Evolutionary conservation across 345 rosid genomes (phyloP).

Genomic region (Isatis tinctoria): DNA sequence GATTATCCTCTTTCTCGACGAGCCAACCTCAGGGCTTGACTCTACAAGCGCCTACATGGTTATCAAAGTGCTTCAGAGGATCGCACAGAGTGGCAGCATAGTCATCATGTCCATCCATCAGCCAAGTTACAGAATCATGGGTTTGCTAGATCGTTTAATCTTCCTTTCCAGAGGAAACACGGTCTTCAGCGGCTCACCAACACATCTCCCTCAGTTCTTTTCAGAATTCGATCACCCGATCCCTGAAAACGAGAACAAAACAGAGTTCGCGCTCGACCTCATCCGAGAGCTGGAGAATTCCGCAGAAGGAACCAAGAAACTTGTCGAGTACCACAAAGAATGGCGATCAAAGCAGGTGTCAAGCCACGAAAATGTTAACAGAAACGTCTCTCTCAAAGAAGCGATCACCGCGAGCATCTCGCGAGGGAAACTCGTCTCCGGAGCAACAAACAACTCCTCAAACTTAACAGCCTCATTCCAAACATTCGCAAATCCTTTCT

Average conservation of each 20-base stretch:
- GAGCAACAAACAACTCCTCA: constrained; percentile 40
- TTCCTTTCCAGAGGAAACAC: constrained; percentile 81
- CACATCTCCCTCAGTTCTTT: constrained; percentile 55
- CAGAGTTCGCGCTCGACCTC: constrained; percentile 82
- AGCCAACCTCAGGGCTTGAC: constrained; percentile 93
- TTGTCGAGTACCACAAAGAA: constrained; percentile 72
- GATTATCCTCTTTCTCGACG: constrained; percentile 79
- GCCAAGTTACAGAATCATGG: constrained; percentile 84
- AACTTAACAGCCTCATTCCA: constrained; percentile 50
- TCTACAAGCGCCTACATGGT: constrained; percentile 96
- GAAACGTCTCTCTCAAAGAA: constrained; percentile 55
- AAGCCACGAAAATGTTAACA: not conserved
- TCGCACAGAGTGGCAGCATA: constrained; percentile 85
- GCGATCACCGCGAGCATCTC: constrained; percentile 79
- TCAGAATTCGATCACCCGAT: constrained; percentile 76
- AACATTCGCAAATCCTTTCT: constrained; percentile 71
- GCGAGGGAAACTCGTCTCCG: constrained; percentile 79
- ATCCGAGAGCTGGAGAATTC: constrained; percentile 82
- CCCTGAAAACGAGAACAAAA: constrained; percentile 77
- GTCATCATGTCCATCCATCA: constrained; percentile 95
- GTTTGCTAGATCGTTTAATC: constrained; percentile 65
- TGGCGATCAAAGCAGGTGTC: constrained; percentile 42
- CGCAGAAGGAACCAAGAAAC: constrained; percentile 54
- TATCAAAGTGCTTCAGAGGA: constrained; percentile 80
- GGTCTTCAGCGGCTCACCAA: constrained; percentile 67